These are phyloP conservation scores for Mucor ambiguus DNA, from an alignment of 371 early-diverging fungal genomes.

Conservation along the genomic window DNA sequence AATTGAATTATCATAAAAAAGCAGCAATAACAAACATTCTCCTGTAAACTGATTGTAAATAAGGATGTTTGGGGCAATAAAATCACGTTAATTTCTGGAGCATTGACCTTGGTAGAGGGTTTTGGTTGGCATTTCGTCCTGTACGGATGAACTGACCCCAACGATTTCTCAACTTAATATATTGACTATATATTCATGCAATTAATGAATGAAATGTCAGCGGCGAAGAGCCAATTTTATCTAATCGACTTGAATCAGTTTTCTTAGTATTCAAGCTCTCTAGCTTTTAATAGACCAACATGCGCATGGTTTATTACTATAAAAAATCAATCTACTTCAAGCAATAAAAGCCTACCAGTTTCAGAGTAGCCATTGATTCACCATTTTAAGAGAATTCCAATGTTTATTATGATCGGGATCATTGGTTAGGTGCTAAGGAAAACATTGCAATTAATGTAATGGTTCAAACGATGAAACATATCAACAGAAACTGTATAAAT, in stretches of 20 bases:
- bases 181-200: background rate
- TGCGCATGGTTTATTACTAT: background rate
- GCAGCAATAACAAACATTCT: background rate
- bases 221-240: background rate
- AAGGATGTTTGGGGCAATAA: background rate
- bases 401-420: background rate
- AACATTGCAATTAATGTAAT: background rate
- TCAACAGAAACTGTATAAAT: background rate
- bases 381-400: background rate
- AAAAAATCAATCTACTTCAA: too few relatives aligned
- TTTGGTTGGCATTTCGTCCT: too few relatives aligned
- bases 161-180: background rate
- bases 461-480: background rate
- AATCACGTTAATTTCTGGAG: background rate
- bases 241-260: background rate
- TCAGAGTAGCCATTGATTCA: background rate
- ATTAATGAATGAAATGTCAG: background rate
- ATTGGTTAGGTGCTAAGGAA: background rate
- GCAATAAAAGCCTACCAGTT: too few relatives aligned
- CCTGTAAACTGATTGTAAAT: background rate
- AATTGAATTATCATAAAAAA: background rate
- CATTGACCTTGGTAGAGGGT: too few relatives aligned
- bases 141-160: background rate
- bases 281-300: background rate
- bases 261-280: background rate